Conservation (phyloP, 2,329 filamentous ascomycete species). For the Penicillium psychrosexuale region DNA sequence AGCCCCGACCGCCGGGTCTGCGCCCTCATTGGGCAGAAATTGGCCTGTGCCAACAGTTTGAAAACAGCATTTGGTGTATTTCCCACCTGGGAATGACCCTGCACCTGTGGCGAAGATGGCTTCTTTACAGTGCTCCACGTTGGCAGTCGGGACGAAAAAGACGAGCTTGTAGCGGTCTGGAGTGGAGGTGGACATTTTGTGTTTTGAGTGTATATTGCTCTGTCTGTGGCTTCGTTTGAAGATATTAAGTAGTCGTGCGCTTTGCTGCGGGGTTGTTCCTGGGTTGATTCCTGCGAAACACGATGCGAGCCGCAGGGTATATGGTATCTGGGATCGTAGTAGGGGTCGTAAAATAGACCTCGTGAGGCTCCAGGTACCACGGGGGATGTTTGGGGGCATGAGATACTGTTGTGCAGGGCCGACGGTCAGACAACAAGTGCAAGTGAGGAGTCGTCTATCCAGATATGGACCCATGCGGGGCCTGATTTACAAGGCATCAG, state of each 20-base stretch:
- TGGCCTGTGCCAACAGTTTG: conserved; percentile 42
- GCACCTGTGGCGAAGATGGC: conserved; percentile 44
- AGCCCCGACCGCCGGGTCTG: conserved; percentile 42
- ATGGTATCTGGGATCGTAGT: background rate
- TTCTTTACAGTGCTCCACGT: conserved; percentile 41
- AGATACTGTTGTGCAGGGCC: background rate
- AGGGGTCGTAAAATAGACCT: background rate
- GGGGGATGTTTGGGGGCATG: background rate
- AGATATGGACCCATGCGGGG: background rate
- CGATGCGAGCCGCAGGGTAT: background rate
- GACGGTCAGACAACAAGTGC: conserved; percentile 1
- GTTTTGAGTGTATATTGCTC: background rate
- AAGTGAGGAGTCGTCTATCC: background rate
- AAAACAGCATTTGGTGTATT: conserved; percentile 43
- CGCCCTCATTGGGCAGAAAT: conserved; percentile 40
- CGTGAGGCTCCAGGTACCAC: background rate
- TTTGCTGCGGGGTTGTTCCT: background rate
- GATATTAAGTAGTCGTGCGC: background rate
- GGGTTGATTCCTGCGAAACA: background rate
- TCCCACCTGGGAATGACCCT: conserved; percentile 41
- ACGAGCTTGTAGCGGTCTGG: conserved; percentile 42
- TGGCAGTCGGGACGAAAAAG: conserved; percentile 43
- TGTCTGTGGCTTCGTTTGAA: background rate
- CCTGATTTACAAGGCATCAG: conserved; percentile 8
- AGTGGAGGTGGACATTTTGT: conserved; percentile 25